Evolutionary conservation across 441 rosid species (phyloP).

Genomic region (Cnidoscolus chayamansa): DNA sequence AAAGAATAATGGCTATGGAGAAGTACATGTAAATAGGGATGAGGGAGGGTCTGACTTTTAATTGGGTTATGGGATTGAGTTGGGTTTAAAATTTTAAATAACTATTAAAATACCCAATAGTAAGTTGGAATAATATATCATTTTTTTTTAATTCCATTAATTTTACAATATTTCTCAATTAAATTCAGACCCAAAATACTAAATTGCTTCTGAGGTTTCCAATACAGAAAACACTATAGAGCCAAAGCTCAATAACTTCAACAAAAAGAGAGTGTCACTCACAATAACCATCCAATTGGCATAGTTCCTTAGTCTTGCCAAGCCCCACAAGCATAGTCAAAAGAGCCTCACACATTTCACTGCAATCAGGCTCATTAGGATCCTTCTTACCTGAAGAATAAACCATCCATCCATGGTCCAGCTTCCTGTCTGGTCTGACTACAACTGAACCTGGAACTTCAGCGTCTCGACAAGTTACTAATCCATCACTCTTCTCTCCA

Average conservation of each 20-base stretch:
- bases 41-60: background rate
- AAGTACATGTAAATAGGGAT: background rate
- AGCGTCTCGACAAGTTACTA: constrained; percentile 61
- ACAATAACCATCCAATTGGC: background rate
- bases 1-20: background rate
- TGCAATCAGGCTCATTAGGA: constrained; percentile 43
- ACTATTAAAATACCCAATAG: too few species aligned
- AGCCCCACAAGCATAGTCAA: constrained; percentile 54
- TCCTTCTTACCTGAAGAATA: constrained; percentile 44
- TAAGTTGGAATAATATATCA: too few species aligned
- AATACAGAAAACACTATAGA: background rate
- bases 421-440: constrained; percentile 49
- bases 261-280: background rate
- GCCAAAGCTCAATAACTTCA: background rate
- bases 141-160: too few species aligned
- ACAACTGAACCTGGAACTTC: constrained; percentile 65
- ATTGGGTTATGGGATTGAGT: too few species aligned
- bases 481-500: constrained; percentile 65
- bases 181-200: too few species aligned
- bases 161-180: too few species aligned
- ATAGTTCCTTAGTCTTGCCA: constrained; percentile 32
- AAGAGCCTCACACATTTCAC: constrained; percentile 65
- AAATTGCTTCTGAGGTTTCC: constrained; percentile 2
- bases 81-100: too few species aligned
- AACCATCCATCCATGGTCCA: constrained; percentile 69